Evolutionary conservation across 768 basidiomycete genomes (phyloP).

Genomic region (Boletus subparvulus): DNA sequence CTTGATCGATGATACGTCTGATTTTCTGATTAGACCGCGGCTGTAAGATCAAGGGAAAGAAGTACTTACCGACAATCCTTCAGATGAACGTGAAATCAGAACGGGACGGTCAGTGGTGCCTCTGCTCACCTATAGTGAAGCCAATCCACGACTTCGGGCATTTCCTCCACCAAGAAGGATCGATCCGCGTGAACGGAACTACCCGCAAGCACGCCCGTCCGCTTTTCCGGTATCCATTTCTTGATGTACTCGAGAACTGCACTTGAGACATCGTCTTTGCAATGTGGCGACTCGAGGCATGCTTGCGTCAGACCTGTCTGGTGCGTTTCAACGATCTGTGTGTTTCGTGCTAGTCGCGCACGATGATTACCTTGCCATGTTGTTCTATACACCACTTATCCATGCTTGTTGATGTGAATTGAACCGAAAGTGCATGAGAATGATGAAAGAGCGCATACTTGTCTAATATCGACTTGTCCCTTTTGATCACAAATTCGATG

Average conservation of each 20-base stretch:
- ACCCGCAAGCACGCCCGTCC: constrained; percentile 74
- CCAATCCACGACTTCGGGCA: constrained; percentile 80
- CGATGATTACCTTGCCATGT: constrained; percentile 61
- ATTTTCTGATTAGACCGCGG: not conserved
- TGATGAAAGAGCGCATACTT: constrained; percentile 42
- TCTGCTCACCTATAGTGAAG: constrained; percentile 69
- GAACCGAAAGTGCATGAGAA: not conserved
- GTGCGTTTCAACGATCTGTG: not conserved
- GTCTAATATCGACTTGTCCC: constrained; percentile 69
- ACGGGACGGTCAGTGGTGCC: not conserved
- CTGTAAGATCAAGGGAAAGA: not conserved
- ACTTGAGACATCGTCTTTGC: constrained; percentile 56
- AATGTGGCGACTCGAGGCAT: constrained; percentile 70
- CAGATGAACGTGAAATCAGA: not conserved
- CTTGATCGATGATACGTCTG: constrained; percentile 86
- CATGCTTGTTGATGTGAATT: constrained; percentile 55
- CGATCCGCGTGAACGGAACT: constrained; percentile 85
- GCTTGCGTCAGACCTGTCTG: constrained; percentile 82
- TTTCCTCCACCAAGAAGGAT: constrained; percentile 67
- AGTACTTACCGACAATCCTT: constrained; percentile 68
- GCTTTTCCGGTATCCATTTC: constrained; percentile 73
- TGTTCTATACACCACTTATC: constrained; percentile 83
- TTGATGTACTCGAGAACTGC: constrained; percentile 76
- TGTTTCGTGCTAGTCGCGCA: not conserved
- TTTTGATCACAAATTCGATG: constrained; percentile 70